Evolutionary conservation across 495 filamentous ascomycete genomes (phyloP), one percentile per base, ranked within the genome.

Genomic region (Talaromyces nanjingensis): DNA sequence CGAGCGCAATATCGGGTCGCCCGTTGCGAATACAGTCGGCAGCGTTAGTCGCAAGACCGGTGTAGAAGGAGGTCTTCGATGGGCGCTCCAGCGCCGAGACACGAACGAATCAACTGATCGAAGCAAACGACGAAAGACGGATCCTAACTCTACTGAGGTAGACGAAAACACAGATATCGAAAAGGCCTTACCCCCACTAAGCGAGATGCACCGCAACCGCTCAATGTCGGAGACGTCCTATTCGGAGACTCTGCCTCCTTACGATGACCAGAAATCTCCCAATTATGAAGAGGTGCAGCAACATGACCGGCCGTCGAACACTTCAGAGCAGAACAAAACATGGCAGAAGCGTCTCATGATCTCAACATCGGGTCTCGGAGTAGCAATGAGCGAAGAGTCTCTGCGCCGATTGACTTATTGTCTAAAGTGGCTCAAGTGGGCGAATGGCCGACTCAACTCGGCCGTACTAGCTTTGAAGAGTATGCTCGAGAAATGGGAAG

Each of bases 341-440:
- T 96, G 91, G 92, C 86, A 88, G 67, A 88, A 87, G 9, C 84
- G 90, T 39, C 77, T 98, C 14, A 85, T 96, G 22, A 87, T 96
- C 64, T 87, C 87, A 14, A 96, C 92, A 0, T 93, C 90, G 0
- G 91, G 91, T 0, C 79, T 97, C 2, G 88, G 91, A 34, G 87
- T 92, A 20, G 91, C 93, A 0, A 90, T 98, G 82, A 92, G 87
- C 68, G 90, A 96, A 22, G 88, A 91, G 68, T 92, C 89, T 54
- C 76, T 96, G 12, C 79, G 83, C 12, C 90, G 85, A 63, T 77
- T 98, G 27, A 88, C 87, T 68, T 91, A 87, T 67, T 94, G 90
- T 67, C 76, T 97, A 16, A 79, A 81, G 20, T 87, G 88, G 80
- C 78, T 97, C n/a, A 81, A 84, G 52, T 84, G 85, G 81, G 88